phyloP scores from a whole-genome alignment of 2,329 filamentous ascomycete genomes.

The Aspergillus sp. region DNA sequence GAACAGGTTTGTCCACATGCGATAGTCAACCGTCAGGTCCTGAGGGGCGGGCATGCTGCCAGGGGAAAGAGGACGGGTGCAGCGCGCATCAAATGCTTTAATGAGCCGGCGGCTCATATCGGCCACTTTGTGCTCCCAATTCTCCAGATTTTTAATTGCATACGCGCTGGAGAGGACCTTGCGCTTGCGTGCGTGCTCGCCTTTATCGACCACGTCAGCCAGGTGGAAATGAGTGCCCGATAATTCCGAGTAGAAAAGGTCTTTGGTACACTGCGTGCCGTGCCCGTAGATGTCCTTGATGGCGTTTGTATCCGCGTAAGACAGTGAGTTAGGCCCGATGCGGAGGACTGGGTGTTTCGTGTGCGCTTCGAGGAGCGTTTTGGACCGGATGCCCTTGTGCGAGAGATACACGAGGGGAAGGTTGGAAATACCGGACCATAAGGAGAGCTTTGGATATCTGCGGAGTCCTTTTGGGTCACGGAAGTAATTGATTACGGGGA shows the following conservation, averaged over 20 bases:
- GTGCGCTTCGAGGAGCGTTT: conserved; percentile 18
- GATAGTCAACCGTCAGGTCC: conserved; percentile 33
- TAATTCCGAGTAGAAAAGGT: conserved; percentile 28
- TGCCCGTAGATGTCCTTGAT: conserved; percentile 40
- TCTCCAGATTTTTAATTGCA: conserved; percentile 39
- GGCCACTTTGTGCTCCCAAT: conserved; percentile 42
- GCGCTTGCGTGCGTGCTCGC: conserved; percentile 38
- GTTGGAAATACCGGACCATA: conserved; percentile 15
- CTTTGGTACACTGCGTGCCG: conserved; percentile 33
- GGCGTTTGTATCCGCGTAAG: conserved; percentile 12
- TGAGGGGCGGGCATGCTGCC: conserved; percentile 6
- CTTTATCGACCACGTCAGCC: conserved; percentile 38
- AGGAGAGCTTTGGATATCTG: conserved; percentile 14
- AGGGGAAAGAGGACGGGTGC: conserved; percentile 19
- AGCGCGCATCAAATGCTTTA: conserved; percentile 33
- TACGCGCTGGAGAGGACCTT: conserved; percentile 39
- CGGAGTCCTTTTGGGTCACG: conserved; percentile 18
- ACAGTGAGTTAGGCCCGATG: conserved; percentile 16
- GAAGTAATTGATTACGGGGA: conserved; percentile 15
- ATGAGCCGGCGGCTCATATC: conserved; percentile 34
- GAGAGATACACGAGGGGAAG: conserved; percentile 17
- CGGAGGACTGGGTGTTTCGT: conserved; percentile 18
- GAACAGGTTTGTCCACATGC: conserved; percentile 37
- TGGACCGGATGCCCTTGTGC: conserved; percentile 21
- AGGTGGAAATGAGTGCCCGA: conserved; percentile 33